These are phyloP conservation scores for Blumeriella jaapii DNA, from an alignment of 2,329 filamentous ascomycete species.

Conservation along the genomic window DNA sequence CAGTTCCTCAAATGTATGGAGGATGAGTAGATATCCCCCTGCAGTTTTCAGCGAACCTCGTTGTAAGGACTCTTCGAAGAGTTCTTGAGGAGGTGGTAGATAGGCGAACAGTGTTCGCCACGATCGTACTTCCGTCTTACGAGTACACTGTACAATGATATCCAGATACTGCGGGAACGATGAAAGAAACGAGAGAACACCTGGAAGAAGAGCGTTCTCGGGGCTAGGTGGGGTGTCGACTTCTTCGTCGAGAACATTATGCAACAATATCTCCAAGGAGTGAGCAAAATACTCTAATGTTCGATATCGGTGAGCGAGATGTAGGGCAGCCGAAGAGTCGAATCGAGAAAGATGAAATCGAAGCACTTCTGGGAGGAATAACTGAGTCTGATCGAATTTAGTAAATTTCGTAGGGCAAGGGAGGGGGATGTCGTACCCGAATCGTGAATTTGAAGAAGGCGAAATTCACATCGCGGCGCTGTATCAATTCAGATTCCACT, in stretches of 20 bases:
- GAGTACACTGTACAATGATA: slow-evolving; percentile 90
- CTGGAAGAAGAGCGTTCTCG: slow-evolving; percentile 51
- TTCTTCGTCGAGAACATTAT: slow-evolving; percentile 89
- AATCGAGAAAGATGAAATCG: slow-evolving; percentile 66
- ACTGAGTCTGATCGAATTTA: slow-evolving; percentile 56
- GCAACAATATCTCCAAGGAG: slow-evolving; percentile 80
- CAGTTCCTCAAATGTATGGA: slow-evolving; percentile 71
- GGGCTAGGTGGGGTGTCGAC: slow-evolving; percentile 61
- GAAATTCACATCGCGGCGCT: slow-evolving; percentile 83
- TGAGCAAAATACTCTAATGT: slow-evolving; percentile 86
- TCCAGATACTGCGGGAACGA: slow-evolving; percentile 82
- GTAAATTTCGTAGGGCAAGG: neutral
- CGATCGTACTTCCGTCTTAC: slow-evolving; percentile 89
- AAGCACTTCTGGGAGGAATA: slow-evolving; percentile 83
- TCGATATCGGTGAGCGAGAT: slow-evolving; percentile 75
- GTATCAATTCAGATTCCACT: slow-evolving; percentile 85
- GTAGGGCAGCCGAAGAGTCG: slow-evolving; percentile 69
- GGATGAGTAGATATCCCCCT: slow-evolving; percentile 86
- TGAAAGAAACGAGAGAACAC: slow-evolving; percentile 52
- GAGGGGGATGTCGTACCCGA: slow-evolving; percentile 45
- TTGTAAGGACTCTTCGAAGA: slow-evolving; percentile 86
- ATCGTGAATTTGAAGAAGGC: slow-evolving; percentile 82
- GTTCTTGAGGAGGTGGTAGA: slow-evolving; percentile 75
- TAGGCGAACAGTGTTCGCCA: slow-evolving; percentile 92
- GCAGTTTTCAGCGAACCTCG: slow-evolving; percentile 86